Base-by-base conservation (phyloP, 352 stramenopile genomes). In the Globisporangium takayamanum region DNA sequence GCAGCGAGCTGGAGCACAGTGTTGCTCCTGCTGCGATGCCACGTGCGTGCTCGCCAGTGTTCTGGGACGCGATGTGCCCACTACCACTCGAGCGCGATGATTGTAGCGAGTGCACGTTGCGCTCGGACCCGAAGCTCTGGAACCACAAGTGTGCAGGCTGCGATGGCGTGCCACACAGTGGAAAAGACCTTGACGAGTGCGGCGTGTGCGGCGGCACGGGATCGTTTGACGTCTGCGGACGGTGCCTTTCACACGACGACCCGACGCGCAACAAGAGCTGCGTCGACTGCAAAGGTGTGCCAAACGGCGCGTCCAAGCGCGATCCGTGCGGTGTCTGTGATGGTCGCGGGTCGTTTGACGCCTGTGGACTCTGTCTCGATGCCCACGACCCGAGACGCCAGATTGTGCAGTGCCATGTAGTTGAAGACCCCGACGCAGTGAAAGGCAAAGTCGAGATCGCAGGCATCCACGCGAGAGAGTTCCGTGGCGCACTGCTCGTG, bases 311-410 rank as follows among this genome's bases (percentile, higher is more conserved):
- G 18, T 50, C 64, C 0, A 50, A 53, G n/a, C 33, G 47, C 12
- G 70, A 74, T 42, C 51, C 55, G 0, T 78, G 70, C 42, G 70
- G 70, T 0, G 46, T 74, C 8, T 78, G 70, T 45, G 64, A 55
- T 37, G 64, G 70, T 25, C 67, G 66, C 28, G 67, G 70, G 0
- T 74, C 70, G 11, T 75, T 78, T 20, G 70, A 78, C 53, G 61
- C 61, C 10, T 78, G 70, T 36, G 70, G 70, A 2, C 37, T 78
- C 7, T 78, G 70, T 47, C 55, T 74, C 18, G 67, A 76, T n/a
- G 62, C 53, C 2, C 50, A 53, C 15, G 69, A 78, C 28, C 67
- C 64, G 7, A 49, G 67, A 5, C 64, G 67, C 2, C 67, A 78
- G 57, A 74, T 68, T 16, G 63, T 61, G 28, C 58, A 41, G 3